Percentiles rank a stretch among this genome's conserved stretches.
Evolutionary conservation across 2,329 filamentous ascomycete species (phyloP).

Genomic region (Hypomyces perniciosus): DNA sequence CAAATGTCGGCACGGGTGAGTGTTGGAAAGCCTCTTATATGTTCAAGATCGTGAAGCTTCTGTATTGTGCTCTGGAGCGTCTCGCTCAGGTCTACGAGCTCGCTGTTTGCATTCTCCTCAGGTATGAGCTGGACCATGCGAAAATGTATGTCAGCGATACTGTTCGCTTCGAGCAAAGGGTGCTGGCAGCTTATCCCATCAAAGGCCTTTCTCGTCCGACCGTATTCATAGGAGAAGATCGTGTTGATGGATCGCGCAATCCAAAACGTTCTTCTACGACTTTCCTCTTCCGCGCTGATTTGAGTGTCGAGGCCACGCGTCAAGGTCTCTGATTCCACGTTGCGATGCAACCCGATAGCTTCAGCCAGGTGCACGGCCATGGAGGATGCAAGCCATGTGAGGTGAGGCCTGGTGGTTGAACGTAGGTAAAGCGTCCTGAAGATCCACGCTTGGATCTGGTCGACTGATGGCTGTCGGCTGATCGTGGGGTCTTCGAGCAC

Average conservation of each 20-base stretch:
- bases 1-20: slow-evolving; percentile 12
- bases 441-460: slow-evolving; percentile 15
- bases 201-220: slow-evolving; percentile 6
- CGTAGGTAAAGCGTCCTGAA: slow-evolving; percentile 15
- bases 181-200: not conserved
- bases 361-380: slow-evolving; percentile 15
- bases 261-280: slow-evolving; percentile 12
- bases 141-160: not conserved
- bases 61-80: slow-evolving; percentile 3
- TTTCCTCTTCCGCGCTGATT: slow-evolving; percentile 8
- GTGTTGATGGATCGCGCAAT: slow-evolving; percentile 14
- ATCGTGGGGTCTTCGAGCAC: slow-evolving; percentile 2
- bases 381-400: slow-evolving; percentile 14
- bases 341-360: slow-evolving; percentile 14
- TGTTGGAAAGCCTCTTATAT: slow-evolving; percentile 2
- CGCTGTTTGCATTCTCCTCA: not conserved
- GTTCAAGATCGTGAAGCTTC: slow-evolving; percentile 1
- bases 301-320: not conserved
- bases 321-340: not conserved
- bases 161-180: not conserved
- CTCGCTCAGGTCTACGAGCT: slow-evolving; percentile 5
- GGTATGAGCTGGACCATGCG: slow-evolving; percentile 3
- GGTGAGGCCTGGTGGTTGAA: slow-evolving; percentile 14
- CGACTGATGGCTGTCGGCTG: slow-evolving; percentile 10
- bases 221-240: slow-evolving; percentile 15